A percentile compares a stretch with the other conserved stretches of the same genome.
Conservation (phyloP, 208 protist genomes). For the Phytomonas sp. region DNA sequence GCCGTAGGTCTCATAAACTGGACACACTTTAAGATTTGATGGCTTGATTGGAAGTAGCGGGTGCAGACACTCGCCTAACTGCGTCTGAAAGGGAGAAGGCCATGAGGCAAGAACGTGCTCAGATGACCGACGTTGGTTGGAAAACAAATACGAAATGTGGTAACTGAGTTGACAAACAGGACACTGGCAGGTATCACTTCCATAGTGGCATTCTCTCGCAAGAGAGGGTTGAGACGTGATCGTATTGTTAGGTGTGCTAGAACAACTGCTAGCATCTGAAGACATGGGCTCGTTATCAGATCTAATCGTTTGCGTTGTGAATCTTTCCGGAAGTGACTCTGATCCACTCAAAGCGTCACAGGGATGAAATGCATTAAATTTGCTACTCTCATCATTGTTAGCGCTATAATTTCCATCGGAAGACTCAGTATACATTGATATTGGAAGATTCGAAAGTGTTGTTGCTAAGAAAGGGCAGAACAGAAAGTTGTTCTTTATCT, state of each 20-base stretch:
- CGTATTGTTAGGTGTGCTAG: not conserved
- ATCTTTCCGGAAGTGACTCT: not conserved
- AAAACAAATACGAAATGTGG: constrained; percentile 59
- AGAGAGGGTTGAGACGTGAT: not conserved
- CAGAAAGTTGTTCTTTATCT: not conserved
- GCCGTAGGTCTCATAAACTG: constrained; percentile 55
- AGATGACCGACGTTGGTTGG: constrained; percentile 67
- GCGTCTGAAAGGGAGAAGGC: constrained; percentile 46
- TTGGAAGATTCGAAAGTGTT: not conserved
- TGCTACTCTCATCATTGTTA: not conserved
- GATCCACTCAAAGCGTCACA: not conserved
- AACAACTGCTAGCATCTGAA: not conserved
- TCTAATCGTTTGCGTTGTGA: not conserved
- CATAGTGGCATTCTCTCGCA: not conserved
- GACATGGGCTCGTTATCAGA: not conserved
- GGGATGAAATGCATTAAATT: not conserved
- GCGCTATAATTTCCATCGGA: not conserved
- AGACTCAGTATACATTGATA: not conserved
- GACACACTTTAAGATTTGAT: constrained; percentile 40
- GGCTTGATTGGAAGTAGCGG: constrained; percentile 10
- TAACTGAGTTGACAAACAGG: constrained; percentile 60
- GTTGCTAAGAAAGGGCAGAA: not conserved
- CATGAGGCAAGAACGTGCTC: constrained; percentile 64
- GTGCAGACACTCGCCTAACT: constrained; percentile 5
- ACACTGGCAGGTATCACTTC: constrained; percentile 32